Evolutionary conservation across 2,329 filamentous ascomycete species (phyloP).

Genomic region (Hansfordia pulvinata): DNA sequence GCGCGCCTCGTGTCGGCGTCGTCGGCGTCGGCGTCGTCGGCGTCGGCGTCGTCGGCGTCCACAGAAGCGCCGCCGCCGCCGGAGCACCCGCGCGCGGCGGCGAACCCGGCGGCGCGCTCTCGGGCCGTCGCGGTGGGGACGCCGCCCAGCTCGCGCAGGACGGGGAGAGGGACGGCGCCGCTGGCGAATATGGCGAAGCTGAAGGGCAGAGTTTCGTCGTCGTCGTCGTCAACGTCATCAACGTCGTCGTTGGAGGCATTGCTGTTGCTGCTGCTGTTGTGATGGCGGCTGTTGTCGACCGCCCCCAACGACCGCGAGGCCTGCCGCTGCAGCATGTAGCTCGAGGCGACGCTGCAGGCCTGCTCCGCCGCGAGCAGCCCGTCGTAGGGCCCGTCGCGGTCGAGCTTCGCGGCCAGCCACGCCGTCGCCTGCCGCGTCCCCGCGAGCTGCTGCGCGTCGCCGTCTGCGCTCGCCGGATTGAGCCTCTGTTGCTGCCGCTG

Average conservation of each 20-base stretch:
- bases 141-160: conserved; percentile 20
- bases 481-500: conserved; percentile 3
- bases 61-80: conserved; percentile 4
- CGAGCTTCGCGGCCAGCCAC: conserved; percentile 20
- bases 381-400: conserved; percentile 12
- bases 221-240: too few species aligned
- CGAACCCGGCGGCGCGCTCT: conserved; percentile 11
- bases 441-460: conserved; percentile 7
- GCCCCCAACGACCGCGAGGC: too few species aligned
- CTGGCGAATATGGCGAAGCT: conserved; percentile 24
- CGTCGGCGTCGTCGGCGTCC: conserved; percentile 7
- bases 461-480: conserved; percentile 6
- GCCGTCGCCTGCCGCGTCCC: conserved; percentile 19
- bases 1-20: conserved; percentile 8
- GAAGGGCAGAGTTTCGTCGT: conserved; percentile 18
- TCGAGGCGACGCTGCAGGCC: conserved; percentile 22
- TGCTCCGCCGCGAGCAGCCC: conserved; percentile 13
- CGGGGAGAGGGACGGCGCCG: conserved; percentile 20
- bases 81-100: conserved; percentile 7
- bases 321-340: conserved; percentile 23
- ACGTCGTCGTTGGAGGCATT: too few species aligned
- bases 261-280: too few species aligned
- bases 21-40: too few species aligned
- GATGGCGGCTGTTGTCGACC: too few species aligned
- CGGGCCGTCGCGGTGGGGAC: conserved; percentile 17